phyloP scores from a whole-genome alignment of 805 yeast genomes.

The Lachancea sp. region DNA sequence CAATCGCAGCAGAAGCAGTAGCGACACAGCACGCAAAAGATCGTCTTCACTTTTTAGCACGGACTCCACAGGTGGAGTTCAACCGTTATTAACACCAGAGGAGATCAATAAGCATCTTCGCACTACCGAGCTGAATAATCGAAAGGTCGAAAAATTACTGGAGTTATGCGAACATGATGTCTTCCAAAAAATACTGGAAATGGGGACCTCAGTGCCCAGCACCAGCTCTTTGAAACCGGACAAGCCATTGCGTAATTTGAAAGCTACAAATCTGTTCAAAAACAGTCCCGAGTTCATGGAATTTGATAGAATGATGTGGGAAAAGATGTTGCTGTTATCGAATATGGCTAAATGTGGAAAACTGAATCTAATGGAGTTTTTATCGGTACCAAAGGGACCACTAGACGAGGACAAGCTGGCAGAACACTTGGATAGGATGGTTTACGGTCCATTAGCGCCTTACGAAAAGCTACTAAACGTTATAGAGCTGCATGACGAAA shows the following conservation, averaged over 20 bases:
- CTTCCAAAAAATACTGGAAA: conserved; percentile 25
- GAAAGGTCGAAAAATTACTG: conserved; percentile 26
- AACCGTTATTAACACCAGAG: conserved; percentile 26
- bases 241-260: conserved; percentile 14
- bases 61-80: conserved; percentile 21
- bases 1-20: conserved; percentile 31
- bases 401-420: conserved; percentile 13
- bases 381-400: conserved; percentile 15
- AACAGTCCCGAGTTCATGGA: conserved; percentile 31
- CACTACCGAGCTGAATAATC: conserved; percentile 21
- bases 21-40: conserved; percentile 19
- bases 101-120: conserved; percentile 26
- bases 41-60: conserved; percentile 28
- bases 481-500: conserved; percentile 24
- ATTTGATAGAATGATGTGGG: conserved; percentile 22
- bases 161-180: conserved; percentile 28
- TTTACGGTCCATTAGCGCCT: conserved; percentile 25
- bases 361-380: conserved; percentile 21
- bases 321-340: conserved; percentile 19
- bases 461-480: conserved; percentile 25
- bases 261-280: conserved; percentile 23
- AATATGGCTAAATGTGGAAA: conserved; percentile 17
- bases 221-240: neutral
- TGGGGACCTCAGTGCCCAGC: conserved; percentile 28
- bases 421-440: conserved; percentile 15